Base-by-base conservation (phyloP, 176 grass and related monocot genomes). In the Oryza rufipogon region DNA sequence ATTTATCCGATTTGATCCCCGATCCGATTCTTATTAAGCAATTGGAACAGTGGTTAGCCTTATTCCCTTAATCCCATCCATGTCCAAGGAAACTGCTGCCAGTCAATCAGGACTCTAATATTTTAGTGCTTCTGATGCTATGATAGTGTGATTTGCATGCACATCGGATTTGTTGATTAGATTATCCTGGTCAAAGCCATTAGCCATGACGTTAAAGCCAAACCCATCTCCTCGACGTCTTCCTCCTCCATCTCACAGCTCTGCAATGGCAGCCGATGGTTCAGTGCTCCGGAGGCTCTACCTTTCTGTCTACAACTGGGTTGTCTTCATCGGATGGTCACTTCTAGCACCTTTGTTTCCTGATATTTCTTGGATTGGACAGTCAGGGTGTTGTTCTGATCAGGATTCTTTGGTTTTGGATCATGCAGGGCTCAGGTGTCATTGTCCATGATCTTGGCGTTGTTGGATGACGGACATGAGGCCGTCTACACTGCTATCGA, bases 261-360 rank as follows among this genome's bases (percentile, higher is more conserved):
- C 80, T 48, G 13, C 81, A 83, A 83, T 83, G 82, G 82, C 73
- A 1, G 45, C 30, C 11, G 32, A 6, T 47, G 3, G 46, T 6
- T 41, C 13, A 3, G 15, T 12, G 73, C 5, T 44, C 16, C 14
- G 10, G n/a, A 9, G 22, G n/a, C 47, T 84, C 9, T 69, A 84
- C 82, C 34, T 84, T 9, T 84, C 82, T n/a, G 1, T 69, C 14
- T 84, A 77, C 82, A 84, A 77, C 73, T 84, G 82, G 82, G 16
- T 69, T 48, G 1, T 16, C 73, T 77, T 84, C 48, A 68, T 69
- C 3, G 73, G 72, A 68, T 84, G 82, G 82, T 84, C 47, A 28
- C 63, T 56, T 68, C 28, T 41, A 56, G 32, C 11, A 70, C 26
- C 33, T 70, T 70, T 6, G 5, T 56, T 28, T 38, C 1, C 51